Evolutionary conservation across 805 yeast species (phyloP).

Genomic region (Zygotorulaspora sp.): DNA sequence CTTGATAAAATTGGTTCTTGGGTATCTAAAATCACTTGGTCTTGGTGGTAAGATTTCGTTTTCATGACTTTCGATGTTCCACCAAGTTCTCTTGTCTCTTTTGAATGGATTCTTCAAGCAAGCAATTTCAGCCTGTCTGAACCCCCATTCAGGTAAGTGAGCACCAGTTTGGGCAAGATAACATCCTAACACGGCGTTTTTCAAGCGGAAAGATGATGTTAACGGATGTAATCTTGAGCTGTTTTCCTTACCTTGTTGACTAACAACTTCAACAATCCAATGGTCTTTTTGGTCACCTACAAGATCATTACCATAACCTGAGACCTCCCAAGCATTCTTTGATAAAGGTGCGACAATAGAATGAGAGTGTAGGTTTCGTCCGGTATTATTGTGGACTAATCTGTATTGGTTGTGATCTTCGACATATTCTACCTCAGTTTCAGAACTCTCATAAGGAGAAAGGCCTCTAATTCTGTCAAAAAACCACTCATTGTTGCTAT

Average conservation of each 20-base stretch:
- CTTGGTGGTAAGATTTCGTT: constrained; percentile 59
- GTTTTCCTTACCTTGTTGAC: constrained; percentile 54
- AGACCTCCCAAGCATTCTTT: constrained; percentile 68
- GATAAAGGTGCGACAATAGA: constrained; percentile 69
- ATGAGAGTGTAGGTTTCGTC: constrained; percentile 80
- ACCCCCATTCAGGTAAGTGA: constrained; percentile 77
- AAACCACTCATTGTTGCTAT: constrained; percentile 77
- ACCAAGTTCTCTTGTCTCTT: constrained; percentile 85
- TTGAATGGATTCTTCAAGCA: constrained; percentile 58
- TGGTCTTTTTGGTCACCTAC: constrained; percentile 80
- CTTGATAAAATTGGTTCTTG: constrained; percentile 71
- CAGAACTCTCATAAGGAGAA: constrained; percentile 28
- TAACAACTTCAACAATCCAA: constrained; percentile 83
- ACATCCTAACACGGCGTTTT: constrained; percentile 60
- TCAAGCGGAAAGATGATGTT: constrained; percentile 66
- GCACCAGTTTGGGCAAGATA: constrained; percentile 72
- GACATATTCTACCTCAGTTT: constrained; percentile 37
- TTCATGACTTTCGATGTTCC: constrained; percentile 73
- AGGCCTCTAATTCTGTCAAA: constrained; percentile 55
- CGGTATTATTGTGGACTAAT: constrained; percentile 64
- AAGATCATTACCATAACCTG: constrained; percentile 74
- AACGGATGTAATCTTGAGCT: constrained; percentile 60
- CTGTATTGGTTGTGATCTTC: constrained; percentile 65
- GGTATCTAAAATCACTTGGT: constrained; percentile 41
- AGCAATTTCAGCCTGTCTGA: constrained; percentile 74